A percentile compares a stretch with the other conserved stretches of the same genome.
Evolutionary conservation across 179 eudicot species (phyloP).

Genomic region (Silene noctiflora): DNA sequence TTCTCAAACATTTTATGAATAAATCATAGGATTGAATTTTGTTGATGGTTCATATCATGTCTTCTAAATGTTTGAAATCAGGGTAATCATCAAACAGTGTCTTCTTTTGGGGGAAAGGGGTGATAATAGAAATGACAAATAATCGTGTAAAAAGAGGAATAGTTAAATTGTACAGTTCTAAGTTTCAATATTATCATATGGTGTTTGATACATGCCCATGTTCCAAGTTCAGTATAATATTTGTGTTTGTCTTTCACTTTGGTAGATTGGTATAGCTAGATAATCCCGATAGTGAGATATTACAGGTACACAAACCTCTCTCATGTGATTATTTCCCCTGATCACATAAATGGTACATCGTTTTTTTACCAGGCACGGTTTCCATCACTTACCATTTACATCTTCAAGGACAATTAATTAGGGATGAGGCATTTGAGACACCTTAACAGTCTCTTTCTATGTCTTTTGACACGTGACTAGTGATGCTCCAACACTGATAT

Average conservation of each 20-base stretch:
- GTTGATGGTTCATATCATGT: not conserved
- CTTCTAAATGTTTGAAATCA: not conserved
- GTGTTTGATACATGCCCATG: not conserved
- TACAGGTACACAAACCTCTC: not conserved
- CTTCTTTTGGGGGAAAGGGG: not conserved
- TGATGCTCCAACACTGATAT: not conserved
- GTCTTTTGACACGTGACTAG: not conserved
- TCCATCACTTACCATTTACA: not conserved
- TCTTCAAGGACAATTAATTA: not conserved
- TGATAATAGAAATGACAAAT: not conserved
- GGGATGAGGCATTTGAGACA: not conserved
- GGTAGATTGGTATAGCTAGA: not conserved
- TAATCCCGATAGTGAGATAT: not conserved
- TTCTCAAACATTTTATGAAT: constrained; percentile 14
- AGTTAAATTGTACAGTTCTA: not conserved
- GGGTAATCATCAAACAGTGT: not conserved
- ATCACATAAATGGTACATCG: not conserved
- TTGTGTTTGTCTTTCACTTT: not conserved
- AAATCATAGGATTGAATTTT: not conserved
- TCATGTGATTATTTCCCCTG: not conserved
- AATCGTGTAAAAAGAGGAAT: not conserved
- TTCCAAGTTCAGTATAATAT: not conserved
- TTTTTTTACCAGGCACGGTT: not conserved
- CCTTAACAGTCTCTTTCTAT: not conserved
- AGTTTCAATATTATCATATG: not conserved